Evolutionary conservation across 768 basidiomycete species (phyloP).

Genomic region (Mycena galopus): DNA sequence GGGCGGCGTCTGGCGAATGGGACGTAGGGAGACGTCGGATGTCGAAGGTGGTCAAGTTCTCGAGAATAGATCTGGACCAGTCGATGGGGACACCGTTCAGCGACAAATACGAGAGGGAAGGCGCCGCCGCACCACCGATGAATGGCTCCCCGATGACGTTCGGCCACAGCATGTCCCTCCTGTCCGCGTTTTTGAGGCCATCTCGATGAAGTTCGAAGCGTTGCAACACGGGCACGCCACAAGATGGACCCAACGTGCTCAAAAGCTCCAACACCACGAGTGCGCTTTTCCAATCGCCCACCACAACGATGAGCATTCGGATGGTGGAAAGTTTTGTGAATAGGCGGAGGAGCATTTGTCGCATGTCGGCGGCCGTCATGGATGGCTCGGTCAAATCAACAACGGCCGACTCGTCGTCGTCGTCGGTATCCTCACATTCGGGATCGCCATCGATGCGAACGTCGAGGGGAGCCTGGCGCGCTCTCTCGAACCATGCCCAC

Average conservation of each 20-base stretch:
- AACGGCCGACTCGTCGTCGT: constrained; percentile 12
- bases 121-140: constrained; percentile 63
- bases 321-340: constrained; percentile 65
- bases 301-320: constrained; percentile 68
- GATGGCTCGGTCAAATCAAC: constrained; percentile 49
- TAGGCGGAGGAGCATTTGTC: constrained; percentile 59
- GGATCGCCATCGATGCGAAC: too few relatives aligned
- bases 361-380: constrained; percentile 48
- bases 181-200: constrained; percentile 43
- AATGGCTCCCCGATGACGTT: constrained; percentile 52
- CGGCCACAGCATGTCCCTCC: constrained; percentile 31
- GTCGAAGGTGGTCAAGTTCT: constrained; percentile 72
- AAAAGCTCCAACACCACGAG: constrained; percentile 66
- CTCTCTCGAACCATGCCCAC: constrained; percentile 69
- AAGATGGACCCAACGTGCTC: constrained; percentile 48
- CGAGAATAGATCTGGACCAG: constrained; percentile 63
- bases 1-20: too few relatives aligned
- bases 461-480: constrained; percentile 66
- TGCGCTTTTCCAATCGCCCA: constrained; percentile 67
- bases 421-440: constrained; percentile 54
- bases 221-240: too few relatives aligned
- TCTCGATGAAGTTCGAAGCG: constrained; percentile 75
- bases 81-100: constrained; percentile 72
- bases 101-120: constrained; percentile 60
- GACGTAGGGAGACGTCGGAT: constrained; percentile 70